These are phyloP conservation scores for Pholiota molesta DNA, from an alignment of 768 basidiomycete genomes.

Conservation along the genomic window DNA sequence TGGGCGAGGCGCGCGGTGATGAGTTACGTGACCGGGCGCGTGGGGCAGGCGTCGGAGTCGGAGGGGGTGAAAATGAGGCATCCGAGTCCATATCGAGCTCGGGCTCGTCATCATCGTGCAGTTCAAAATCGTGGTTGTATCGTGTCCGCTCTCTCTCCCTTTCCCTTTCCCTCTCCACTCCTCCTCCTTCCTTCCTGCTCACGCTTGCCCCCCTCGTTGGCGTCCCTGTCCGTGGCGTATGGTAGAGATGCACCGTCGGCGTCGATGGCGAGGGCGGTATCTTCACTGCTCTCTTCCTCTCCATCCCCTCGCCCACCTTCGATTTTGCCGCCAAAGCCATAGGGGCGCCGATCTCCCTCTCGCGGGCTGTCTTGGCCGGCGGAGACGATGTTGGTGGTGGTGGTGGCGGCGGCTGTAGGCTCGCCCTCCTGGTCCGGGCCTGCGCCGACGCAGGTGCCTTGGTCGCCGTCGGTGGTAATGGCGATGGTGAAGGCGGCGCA, in stretches of 20 bases:
- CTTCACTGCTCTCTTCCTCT: background rate
- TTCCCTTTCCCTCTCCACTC: background rate
- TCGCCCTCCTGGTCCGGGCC: conserved; percentile 31
- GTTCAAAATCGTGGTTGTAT: background rate
- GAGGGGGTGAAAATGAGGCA: conserved; percentile 4
- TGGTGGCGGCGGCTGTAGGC: conserved; percentile 6
- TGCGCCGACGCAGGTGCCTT: conserved; percentile 34
- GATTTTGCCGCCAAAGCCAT: background rate
- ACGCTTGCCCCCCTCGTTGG: background rate
- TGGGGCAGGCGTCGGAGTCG: conserved; percentile 3
- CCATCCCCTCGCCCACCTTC: background rate
- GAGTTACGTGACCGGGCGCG: background rate
- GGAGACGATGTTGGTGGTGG: background rate
- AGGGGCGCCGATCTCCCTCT: conserved; percentile 5
- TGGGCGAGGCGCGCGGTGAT: background rate
- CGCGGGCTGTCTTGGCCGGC: background rate
- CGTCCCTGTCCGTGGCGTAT: background rate
- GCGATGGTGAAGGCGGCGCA: conserved; percentile 3
- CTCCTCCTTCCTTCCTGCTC: background rate
- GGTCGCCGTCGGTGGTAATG: conserved; percentile 1
- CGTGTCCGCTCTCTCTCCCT: background rate
- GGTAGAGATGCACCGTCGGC: conserved; percentile 1
- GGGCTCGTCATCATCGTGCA: background rate
- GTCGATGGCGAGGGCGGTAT: conserved; percentile 9
- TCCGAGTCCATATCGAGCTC: conserved; percentile 5